These are phyloP conservation scores for Comarum palustre DNA, from an alignment of 306 rosid species.

Conservation along the genomic window DNA sequence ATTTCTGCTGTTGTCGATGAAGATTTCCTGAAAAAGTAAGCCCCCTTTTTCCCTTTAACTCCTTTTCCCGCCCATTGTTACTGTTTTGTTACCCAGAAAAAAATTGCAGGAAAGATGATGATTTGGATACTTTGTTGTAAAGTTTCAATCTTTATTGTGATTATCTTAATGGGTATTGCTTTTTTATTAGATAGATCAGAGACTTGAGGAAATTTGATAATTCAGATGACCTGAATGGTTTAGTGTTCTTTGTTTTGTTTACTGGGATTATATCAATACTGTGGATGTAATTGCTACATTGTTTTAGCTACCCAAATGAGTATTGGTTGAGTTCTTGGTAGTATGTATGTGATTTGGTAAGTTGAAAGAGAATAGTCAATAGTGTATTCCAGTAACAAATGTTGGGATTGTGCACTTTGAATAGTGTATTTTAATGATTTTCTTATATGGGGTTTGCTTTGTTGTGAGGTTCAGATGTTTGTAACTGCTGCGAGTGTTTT, in stretches of 20 bases:
- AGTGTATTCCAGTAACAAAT: neutral
- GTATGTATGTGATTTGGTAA: neutral
- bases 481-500: neutral
- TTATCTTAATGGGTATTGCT: constrained; percentile 1
- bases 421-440: neutral
- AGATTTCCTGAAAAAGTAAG: constrained; percentile 56
- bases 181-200: neutral
- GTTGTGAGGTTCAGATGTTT: neutral
- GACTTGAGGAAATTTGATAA: neutral
- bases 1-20: constrained; percentile 76
- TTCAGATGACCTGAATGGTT: constrained; percentile 16
- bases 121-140: neutral
- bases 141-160: neutral
- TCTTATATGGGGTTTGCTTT: neutral
- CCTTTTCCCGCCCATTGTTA: neutral
- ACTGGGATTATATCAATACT: neutral
- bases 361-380: neutral
- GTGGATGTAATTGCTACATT: neutral
- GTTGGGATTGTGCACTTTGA: neutral
- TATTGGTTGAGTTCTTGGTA: neutral
- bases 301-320: neutral
- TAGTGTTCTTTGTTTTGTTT: neutral
- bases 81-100: constrained; percentile 19
- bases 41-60: neutral
- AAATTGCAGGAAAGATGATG: neutral